Percentiles rank a stretch among this genome's conserved stretches.
phyloP scores from a whole-genome alignment of 805 yeast species.

The Candida mattraensis region DNA sequence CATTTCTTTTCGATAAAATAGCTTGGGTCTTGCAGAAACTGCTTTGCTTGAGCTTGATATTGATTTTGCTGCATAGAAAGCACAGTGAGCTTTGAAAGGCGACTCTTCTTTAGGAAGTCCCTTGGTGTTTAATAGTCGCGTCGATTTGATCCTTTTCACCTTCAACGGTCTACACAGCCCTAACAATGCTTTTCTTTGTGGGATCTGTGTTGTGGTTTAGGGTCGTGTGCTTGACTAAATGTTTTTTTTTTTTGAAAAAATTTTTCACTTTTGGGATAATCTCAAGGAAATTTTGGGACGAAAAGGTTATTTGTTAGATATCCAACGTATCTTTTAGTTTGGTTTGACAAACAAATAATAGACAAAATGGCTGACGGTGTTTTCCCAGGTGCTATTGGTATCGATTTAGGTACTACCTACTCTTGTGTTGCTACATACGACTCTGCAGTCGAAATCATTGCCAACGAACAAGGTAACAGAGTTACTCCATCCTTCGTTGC shows the following conservation, averaged over 20 bases:
- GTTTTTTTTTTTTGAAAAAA: constrained; percentile 20
- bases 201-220: constrained; percentile 1
- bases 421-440: constrained; percentile 78
- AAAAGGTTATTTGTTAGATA: too few species aligned
- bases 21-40: too few species aligned
- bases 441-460: constrained; percentile 75
- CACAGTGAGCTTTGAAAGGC: too few species aligned
- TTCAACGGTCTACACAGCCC: neutral
- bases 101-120: too few species aligned
- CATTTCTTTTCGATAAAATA: too few species aligned
- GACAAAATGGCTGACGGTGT: constrained; percentile 92
- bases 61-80: too few species aligned
- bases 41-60: too few species aligned
- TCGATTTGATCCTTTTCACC: too few species aligned
- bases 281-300: constrained; percentile 9
- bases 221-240: constrained; percentile 5
- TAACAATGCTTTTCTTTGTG: neutral
- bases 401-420: constrained; percentile 90
- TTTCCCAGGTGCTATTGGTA: constrained; percentile 99
- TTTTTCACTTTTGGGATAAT: constrained; percentile 18
- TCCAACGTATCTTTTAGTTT: constrained; percentile 9
- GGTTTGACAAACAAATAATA: constrained; percentile 13
- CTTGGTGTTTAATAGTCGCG: too few species aligned
- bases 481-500: constrained; percentile 96
- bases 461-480: constrained; percentile 98